Evolutionary conservation across 768 basidiomycete genomes (phyloP), one percentile per base, ranked within the genome.

Genomic region (Tulasnella sp.): DNA sequence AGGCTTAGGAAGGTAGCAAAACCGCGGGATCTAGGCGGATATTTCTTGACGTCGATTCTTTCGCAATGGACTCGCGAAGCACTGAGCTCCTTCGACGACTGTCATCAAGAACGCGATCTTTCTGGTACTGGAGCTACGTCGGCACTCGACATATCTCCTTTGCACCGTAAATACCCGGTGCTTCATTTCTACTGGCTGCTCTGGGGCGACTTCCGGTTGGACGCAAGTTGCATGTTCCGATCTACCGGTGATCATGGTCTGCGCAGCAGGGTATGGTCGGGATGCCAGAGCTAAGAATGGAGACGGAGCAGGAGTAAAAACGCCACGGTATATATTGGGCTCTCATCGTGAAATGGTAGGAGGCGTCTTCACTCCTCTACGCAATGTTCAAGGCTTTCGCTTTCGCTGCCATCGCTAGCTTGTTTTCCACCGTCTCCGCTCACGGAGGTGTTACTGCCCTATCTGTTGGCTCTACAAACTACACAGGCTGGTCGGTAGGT

Each of bases 391-490:
- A 39, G 26, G 14, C 66, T 22, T 19, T 41, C 22, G 42, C 16
- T 32, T 42, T 70, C 47, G 69, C 37, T 16, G n/a, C 69, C 26
- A 26, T 52, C 59, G 47, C 59, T 29, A 29, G 40, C 32, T 39
- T 26, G 14, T 42, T 62, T 32, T 32, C 34, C 44, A 17, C 47
- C 37, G 69, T 64, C 14, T 34, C 71, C 22, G 73, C 39, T 9
- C 73, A 74, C 37, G 73, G 71, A 9, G 73, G 71, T 44, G 73
- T 74, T 44, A 72, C 42, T 14, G 40, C 39, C 16, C 47, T 62
- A 19, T 59, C 26, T 42, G 66, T 74, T 34, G 73, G 69, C 29
- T 47, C 39, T 40, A 71, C 59, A 9, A 65, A 26, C 34, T 74
- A 74, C 36, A 62, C 69, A n/a, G 73, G 73, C 26, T 73, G 36